A percentile compares a stretch with the other conserved stretches of the same genome.
Evolutionary conservation across 2,329 filamentous ascomycete species (phyloP).

Genomic region (Didymella lethalis): DNA sequence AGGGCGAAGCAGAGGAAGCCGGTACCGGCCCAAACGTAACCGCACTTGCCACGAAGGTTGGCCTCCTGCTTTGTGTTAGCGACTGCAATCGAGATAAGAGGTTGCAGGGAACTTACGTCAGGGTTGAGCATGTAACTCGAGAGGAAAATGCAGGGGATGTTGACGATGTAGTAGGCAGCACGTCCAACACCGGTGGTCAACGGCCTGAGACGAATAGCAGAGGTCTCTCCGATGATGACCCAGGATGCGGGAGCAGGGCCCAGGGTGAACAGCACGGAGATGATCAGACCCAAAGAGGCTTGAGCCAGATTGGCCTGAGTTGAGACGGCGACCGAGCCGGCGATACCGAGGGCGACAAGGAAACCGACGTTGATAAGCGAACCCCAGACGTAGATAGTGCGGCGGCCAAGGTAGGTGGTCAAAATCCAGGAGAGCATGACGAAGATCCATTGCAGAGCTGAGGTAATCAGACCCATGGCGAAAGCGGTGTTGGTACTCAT

Average conservation of each 20-base stretch:
- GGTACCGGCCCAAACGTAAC: slow-evolving; percentile 52
- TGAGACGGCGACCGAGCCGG: slow-evolving; percentile 58
- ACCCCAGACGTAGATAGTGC: slow-evolving; percentile 71
- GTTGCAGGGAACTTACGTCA: slow-evolving; percentile 31
- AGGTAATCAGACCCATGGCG: slow-evolving; percentile 69
- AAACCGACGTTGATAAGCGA: slow-evolving; percentile 62
- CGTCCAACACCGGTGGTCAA: slow-evolving; percentile 72
- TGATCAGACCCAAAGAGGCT: slow-evolving; percentile 69
- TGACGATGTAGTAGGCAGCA: slow-evolving; percentile 68
- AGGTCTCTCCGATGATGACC: slow-evolving; percentile 73
- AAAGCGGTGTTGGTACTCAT: slow-evolving; percentile 64
- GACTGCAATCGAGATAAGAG: slow-evolving; percentile 60
- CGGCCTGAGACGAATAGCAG: slow-evolving; percentile 68
- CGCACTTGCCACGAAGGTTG: slow-evolving; percentile 53
- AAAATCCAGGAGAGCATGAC: slow-evolving; percentile 74
- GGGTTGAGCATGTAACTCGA: slow-evolving; percentile 68
- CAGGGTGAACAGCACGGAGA: slow-evolving; percentile 70
- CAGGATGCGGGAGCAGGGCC: slow-evolving; percentile 70
- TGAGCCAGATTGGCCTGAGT: slow-evolving; percentile 61
- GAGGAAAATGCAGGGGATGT: slow-evolving; percentile 73
- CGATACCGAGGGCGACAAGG: slow-evolving; percentile 66
- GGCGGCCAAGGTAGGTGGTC: slow-evolving; percentile 69
- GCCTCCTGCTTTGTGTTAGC: slow-evolving; percentile 67
- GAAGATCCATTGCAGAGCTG: slow-evolving; percentile 67
- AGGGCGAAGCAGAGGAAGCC: slow-evolving; percentile 63